Evolutionary conservation across 495 filamentous ascomycete genomes (phyloP).

Genomic region (Hypoxylon intermedium): DNA sequence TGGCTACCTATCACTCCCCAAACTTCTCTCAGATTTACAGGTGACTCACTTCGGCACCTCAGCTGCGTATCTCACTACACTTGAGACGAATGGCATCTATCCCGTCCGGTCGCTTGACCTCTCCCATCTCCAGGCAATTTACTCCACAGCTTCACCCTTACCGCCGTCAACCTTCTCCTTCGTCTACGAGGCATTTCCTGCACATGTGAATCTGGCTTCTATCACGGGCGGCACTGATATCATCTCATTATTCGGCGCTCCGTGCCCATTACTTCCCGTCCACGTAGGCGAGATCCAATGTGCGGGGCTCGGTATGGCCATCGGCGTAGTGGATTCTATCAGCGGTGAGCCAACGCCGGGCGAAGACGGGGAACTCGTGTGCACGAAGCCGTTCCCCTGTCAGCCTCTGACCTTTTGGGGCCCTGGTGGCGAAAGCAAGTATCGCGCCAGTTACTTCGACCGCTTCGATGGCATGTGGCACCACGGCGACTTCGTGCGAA

Average conservation of each 20-base stretch:
- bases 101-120: constrained; percentile 63
- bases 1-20: constrained; percentile 51
- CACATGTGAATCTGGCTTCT: constrained; percentile 77
- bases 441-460: constrained; percentile 86
- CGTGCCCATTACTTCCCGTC: constrained; percentile 86
- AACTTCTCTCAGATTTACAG: constrained; percentile 50
- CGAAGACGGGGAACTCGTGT: constrained; percentile 89
- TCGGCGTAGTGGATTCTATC: constrained; percentile 73
- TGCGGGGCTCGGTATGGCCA: constrained; percentile 88
- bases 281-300: constrained; percentile 89
- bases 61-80: constrained; percentile 88
- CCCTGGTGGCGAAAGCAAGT: constrained; percentile 70
- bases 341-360: constrained; percentile 60
- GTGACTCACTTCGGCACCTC: constrained; percentile 94
- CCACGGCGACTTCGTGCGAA: constrained; percentile 89
- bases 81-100: constrained; percentile 79
- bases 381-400: constrained; percentile 83
- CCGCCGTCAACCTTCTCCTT: constrained; percentile 93
- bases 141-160: constrained; percentile 89
- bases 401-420: constrained; percentile 92
- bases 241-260: constrained; percentile 88
- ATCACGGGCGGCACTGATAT: constrained; percentile 95
- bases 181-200: constrained; percentile 79
- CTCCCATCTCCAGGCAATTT: constrained; percentile 75
- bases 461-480: constrained; percentile 82